A percentile compares a stretch with the other conserved stretches of the same genome.
phyloP scores from a whole-genome alignment of 2,329 filamentous ascomycete species.

The Scedosporium boydii region DNA sequence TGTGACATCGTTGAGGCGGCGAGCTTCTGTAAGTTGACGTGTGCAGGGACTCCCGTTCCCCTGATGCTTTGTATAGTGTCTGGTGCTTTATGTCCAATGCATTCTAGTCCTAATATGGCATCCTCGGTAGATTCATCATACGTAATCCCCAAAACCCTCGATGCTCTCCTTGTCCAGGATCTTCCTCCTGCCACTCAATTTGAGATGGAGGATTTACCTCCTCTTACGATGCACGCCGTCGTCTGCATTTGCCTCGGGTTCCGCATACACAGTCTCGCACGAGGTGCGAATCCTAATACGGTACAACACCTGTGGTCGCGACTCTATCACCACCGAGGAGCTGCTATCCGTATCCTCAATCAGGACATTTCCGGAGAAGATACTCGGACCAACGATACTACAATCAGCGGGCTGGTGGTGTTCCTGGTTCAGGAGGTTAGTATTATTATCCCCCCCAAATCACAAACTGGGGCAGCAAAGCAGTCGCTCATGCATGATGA shows the following conservation, averaged over 20 bases:
- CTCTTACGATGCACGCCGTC: constrained; percentile 7
- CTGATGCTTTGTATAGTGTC: too few species aligned
- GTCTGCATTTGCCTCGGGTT: constrained; percentile 9
- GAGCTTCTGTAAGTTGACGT: constrained; percentile 9
- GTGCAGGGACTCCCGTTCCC: too few species aligned
- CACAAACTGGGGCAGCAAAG: neutral
- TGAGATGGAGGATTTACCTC: constrained; percentile 5
- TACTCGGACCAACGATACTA: constrained; percentile 7
- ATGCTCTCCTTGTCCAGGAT: constrained; percentile 15
- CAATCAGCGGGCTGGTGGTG: constrained; percentile 9
- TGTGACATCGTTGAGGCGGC: constrained; percentile 9
- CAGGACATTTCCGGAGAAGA: constrained; percentile 8
- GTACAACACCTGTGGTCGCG: constrained; percentile 6
- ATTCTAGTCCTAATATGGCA: constrained; percentile 6
- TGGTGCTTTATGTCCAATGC: too few species aligned
- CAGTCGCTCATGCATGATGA: neutral
- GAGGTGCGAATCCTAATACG: constrained; percentile 4
- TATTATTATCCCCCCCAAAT: neutral
- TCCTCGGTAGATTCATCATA: constrained; percentile 10
- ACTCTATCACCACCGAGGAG: constrained; percentile 9
- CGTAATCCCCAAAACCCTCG: constrained; percentile 17
- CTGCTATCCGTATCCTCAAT: constrained; percentile 10
- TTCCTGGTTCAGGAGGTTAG: constrained; percentile 9
- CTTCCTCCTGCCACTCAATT: neutral
- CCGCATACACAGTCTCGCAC: constrained; percentile 8